Base-by-base conservation (phyloP, 306 rosid species). In the Pueraria montana region DNA sequence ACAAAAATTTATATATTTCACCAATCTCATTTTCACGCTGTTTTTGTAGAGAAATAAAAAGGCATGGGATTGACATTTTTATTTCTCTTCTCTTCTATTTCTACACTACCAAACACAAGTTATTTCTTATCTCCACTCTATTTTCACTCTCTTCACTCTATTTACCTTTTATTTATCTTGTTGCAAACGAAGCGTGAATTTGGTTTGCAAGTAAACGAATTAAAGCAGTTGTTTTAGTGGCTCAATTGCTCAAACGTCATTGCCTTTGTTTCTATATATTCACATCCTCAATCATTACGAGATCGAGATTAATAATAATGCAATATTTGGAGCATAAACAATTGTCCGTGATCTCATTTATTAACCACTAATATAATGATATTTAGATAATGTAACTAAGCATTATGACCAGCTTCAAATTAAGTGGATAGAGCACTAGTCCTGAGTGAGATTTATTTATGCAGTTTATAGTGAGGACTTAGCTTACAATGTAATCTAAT, bases 371-470 rank as follows among this genome's bases (percentile, higher is more conserved):
- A 4, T 10, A 65, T 26, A 77, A 73, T 63, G 17, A 68, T 58
- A 18, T 16, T 21, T 24, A 70, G 43, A 77, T 34, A 34, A 6
- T 77, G 50, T 34, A 34, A 24, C 58, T 13, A 61, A 55, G 40
- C 5, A 7, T 56, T 69, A n/a, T 45, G 20, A 74, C 17, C n/a
- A 20, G 46, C 18, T 71, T 61, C 71, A 6, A 61, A 38, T 38
- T 38, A 38, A 80, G 85, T 78, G 85, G 82, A 84, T 49, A 36
- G 77, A 62, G 86, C 88, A 87, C 83, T 82, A 20, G 42, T 16
- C 9, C 49, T 23, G 48, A 42, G 74, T 55, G 30, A 53, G 11
- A 45, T 76, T 69, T 23, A 20, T 43, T 30, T 13, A 45, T 38
- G 6, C 34, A 56, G 8, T 18, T 40, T 56, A n/a, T n/a, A 23